Conservation (phyloP, 2,329 filamentous ascomycete species). For the Sclerotinia spermophila region DNA sequence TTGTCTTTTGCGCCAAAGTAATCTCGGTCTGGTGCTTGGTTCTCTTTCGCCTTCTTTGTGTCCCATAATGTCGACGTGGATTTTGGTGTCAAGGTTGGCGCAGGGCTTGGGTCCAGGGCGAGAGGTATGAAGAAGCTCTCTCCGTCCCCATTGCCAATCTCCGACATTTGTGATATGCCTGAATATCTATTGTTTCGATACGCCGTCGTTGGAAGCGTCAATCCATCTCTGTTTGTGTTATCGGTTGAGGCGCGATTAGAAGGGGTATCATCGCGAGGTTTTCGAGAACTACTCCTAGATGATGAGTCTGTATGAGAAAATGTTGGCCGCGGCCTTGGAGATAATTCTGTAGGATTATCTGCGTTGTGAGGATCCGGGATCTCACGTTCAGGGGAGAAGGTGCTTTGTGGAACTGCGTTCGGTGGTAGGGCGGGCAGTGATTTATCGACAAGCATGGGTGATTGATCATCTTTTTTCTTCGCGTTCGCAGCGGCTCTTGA, state of each 20-base stretch:
- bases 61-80: constrained; percentile 48
- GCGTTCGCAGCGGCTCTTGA: constrained; percentile 62
- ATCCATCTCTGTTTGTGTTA: constrained; percentile 50
- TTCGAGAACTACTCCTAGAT: constrained; percentile 50
- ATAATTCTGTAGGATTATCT: constrained; percentile 66
- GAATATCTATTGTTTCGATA: constrained; percentile 79
- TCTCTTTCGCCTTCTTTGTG: constrained; percentile 40
- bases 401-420: constrained; percentile 60
- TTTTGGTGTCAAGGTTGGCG: constrained; percentile 49
- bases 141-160: constrained; percentile 40
- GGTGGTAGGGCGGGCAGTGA: constrained; percentile 87
- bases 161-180: constrained; percentile 55
- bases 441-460: constrained; percentile 77
- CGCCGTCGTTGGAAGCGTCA: constrained; percentile 68
- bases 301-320: constrained; percentile 53
- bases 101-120: constrained; percentile 66
- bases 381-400: constrained; percentile 55
- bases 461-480: constrained; percentile 61
- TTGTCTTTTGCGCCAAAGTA: constrained; percentile 53
- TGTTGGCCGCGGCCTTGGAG: constrained; percentile 55
- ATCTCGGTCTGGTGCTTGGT: constrained; percentile 45
- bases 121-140: constrained; percentile 71
- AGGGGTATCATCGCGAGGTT: constrained; percentile 43
- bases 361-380: constrained; percentile 58
- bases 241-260: constrained; percentile 49